Evolutionary conservation across 1,139 yeast species (phyloP).

Genomic region (Taphrina deformans): DNA sequence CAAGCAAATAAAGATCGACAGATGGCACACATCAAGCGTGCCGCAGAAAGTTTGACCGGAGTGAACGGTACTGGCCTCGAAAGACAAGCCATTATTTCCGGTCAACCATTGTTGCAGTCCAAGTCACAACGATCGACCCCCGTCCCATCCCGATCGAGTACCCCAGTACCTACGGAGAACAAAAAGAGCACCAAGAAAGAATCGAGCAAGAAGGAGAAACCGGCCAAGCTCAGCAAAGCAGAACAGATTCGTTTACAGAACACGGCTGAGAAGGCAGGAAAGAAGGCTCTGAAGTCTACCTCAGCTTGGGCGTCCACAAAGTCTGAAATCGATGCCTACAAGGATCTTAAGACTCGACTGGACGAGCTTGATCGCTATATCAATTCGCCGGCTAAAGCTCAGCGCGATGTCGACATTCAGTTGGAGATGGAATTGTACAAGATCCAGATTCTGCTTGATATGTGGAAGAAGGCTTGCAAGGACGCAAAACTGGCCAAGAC

Average conservation of each 20-base stretch:
- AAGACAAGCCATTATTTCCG: conserved; percentile 29
- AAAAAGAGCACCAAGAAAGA: conserved; percentile 23
- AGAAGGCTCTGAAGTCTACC: conserved; percentile 32
- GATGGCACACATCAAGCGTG: conserved; percentile 30
- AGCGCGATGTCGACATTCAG: conserved; percentile 33
- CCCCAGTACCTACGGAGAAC: conserved; percentile 17
- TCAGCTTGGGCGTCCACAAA: conserved; percentile 32
- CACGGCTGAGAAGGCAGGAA: conserved; percentile 34
- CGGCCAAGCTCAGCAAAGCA: conserved; percentile 34
- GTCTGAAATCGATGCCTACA: conserved; percentile 32
- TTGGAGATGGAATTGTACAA: conserved; percentile 34
- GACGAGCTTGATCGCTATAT: conserved; percentile 26
- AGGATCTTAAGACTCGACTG: conserved; percentile 26
- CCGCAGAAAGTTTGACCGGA: conserved; percentile 23
- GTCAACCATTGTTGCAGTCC: background rate
- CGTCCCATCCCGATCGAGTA: conserved; percentile 20
- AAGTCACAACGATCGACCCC: conserved; percentile 15
- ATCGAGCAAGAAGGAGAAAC: conserved; percentile 32
- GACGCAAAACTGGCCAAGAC: conserved; percentile 28
- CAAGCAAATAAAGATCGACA: conserved; percentile 28
- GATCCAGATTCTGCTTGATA: conserved; percentile 32
- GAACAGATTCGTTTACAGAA: conserved; percentile 32
- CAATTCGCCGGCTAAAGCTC: conserved; percentile 13
- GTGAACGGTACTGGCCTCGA: conserved; percentile 29
- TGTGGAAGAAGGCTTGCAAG: conserved; percentile 34